Percentiles rank a stretch among this genome's conserved stretches.
These are phyloP conservation scores for Gracilariopsis chorda DNA, from an alignment of 23 red algal genomes.

Conservation along the genomic window DNA sequence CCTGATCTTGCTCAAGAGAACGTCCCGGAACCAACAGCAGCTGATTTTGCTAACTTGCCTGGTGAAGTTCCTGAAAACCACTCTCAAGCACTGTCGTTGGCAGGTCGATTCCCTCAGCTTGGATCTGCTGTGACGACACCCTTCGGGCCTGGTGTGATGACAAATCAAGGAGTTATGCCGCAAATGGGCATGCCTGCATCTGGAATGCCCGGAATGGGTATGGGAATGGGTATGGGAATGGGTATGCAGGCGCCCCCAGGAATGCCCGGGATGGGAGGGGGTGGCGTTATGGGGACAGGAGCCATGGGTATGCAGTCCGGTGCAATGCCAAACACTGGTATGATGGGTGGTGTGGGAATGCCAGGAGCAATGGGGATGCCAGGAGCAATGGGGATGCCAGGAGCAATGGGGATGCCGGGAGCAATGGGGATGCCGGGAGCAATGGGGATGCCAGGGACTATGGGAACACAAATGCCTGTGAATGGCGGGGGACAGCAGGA, in stretches of 20 bases:
- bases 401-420: slow-evolving; percentile 6
- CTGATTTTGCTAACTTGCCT: slow-evolving; percentile 52
- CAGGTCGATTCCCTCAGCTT: slow-evolving; percentile 46
- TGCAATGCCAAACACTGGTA: not conserved
- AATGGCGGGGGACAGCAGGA: slow-evolving; percentile 22
- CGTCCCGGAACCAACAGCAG: slow-evolving; percentile 6
- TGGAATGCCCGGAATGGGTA: slow-evolving; percentile 5
- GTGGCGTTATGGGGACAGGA: not conserved
- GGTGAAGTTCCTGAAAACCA: slow-evolving; percentile 47
- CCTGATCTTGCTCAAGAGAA: not conserved
- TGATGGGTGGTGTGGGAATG: not conserved
- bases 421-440: slow-evolving; percentile 1
- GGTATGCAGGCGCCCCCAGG: slow-evolving; percentile 22
- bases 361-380: not conserved
- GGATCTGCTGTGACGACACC: slow-evolving; percentile 48
- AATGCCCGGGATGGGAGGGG: not conserved
- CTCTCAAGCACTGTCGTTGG: not conserved
- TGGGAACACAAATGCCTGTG: slow-evolving; percentile 14
- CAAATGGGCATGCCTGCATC: slow-evolving; percentile 25
- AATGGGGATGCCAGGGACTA: not conserved
- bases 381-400: slow-evolving; percentile 14
- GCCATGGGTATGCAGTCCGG: not conserved
- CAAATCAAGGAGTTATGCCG: slow-evolving; percentile 24
- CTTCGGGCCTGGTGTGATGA: slow-evolving; percentile 38
- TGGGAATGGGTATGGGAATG: slow-evolving; percentile 40